Percentiles rank a stretch among this genome's conserved stretches.
Conservation (phyloP, 352 stramenopile species). For the Phytophthora fragariaefolia region DNA sequence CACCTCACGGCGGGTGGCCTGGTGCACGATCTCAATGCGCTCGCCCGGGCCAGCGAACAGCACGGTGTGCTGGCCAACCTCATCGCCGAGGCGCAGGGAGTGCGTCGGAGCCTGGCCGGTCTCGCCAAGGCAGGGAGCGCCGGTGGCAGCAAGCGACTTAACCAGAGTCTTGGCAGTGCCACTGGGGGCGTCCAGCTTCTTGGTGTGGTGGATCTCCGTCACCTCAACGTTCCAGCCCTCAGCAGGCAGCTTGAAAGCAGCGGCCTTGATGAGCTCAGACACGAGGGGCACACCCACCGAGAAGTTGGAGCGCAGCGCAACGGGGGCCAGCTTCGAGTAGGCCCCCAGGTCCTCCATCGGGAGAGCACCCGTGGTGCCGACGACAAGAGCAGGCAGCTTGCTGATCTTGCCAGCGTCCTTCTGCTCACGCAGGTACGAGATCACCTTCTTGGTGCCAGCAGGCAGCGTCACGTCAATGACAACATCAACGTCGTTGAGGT, state of each 20-base stretch:
- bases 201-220: slow-evolving; percentile 86
- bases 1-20: slow-evolving; percentile 79
- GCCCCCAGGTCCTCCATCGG: slow-evolving; percentile 62
- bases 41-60: slow-evolving; percentile 81
- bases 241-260: slow-evolving; percentile 75
- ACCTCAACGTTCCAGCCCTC: slow-evolving; percentile 86
- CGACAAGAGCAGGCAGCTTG: slow-evolving; percentile 74
- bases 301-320: slow-evolving; percentile 87
- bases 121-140: slow-evolving; percentile 56
- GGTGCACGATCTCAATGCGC: slow-evolving; percentile 87
- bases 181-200: slow-evolving; percentile 85
- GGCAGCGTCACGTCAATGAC: slow-evolving; percentile 84
- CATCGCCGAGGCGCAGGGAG: slow-evolving; percentile 80
- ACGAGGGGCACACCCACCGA: slow-evolving; percentile 84
- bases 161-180: slow-evolving; percentile 83
- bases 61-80: slow-evolving; percentile 86
- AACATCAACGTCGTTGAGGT: slow-evolving; percentile 61
- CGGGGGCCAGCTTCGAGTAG: slow-evolving; percentile 64
- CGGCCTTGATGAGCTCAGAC: slow-evolving; percentile 71
- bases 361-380: slow-evolving; percentile 77
- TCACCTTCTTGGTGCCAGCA: slow-evolving; percentile 71
- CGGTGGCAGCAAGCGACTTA: slow-evolving; percentile 68
- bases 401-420: slow-evolving; percentile 69
- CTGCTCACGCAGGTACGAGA: slow-evolving; percentile 61
- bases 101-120: slow-evolving; percentile 58